Evolutionary conservation across 2,329 filamentous ascomycete genomes (phyloP).

Genomic region (Raffaelea deltoideospora): DNA sequence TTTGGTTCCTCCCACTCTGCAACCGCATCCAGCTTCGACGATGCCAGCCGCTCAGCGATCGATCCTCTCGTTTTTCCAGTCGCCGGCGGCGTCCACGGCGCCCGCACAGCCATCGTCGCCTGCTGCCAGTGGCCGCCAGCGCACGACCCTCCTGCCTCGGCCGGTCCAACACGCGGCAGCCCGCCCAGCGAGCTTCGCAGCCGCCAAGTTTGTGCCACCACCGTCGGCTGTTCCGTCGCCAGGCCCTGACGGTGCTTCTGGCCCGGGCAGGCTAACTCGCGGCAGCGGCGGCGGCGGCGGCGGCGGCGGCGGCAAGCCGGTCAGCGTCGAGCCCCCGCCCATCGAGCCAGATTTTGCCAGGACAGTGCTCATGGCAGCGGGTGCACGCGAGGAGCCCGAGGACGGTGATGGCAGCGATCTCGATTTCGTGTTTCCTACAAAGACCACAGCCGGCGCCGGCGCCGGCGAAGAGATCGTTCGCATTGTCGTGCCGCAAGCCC

Average conservation of each 20-base stretch:
- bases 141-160: constrained; percentile 4
- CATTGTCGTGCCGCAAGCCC: constrained; percentile 15
- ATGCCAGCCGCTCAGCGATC: constrained; percentile 24
- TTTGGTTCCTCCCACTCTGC: too few relatives aligned
- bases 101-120: constrained; percentile 16
- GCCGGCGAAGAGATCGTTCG: constrained; percentile 6
- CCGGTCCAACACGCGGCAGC: too few relatives aligned
- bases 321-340: constrained; percentile 4
- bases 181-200: constrained; percentile 1
- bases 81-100: constrained; percentile 20
- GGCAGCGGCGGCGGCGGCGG: too few relatives aligned
- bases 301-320: constrained; percentile 2
- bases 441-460: constrained; percentile 7
- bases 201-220: constrained; percentile 6
- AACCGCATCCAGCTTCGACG: too few relatives aligned
- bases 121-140: constrained; percentile 9
- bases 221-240: not conserved
- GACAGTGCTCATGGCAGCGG: constrained; percentile 9
- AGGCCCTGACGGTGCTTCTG: too few relatives aligned
- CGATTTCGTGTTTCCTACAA: constrained; percentile 7
- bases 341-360: constrained; percentile 5
- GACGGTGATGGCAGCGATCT: not conserved
- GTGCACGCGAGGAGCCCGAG: constrained; percentile 1
- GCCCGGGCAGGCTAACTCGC: too few relatives aligned
- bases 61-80: constrained; percentile 48